Evolutionary conservation across 805 yeast species (phyloP), one percentile per base, ranked within the genome.

Genomic region (Candida gorgasii): DNA sequence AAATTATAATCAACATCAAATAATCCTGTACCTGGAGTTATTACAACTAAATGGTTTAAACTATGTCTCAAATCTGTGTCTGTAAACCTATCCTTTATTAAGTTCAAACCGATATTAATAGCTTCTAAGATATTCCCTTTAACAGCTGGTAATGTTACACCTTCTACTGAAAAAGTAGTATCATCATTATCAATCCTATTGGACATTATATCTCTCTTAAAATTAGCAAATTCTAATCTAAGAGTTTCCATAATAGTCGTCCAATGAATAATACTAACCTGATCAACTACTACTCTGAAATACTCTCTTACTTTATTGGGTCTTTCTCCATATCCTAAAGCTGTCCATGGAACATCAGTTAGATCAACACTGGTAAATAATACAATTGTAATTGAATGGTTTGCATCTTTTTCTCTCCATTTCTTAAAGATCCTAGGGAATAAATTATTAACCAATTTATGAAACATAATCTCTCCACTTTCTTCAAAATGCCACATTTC

Each of bases 401-500:
- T 95, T 1, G 96, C 85, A 15, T 86, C 92, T 45, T 82, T 75
- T 24, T 83, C 84, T 49, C 89, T 77, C 98, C 98, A 93, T 45
- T 83, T 76, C 52, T 82, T 82, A 60, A 93, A 89, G 27, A 92
- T 83, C 45, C 83, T 84, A 0, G 99, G 99, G 42, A 93, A 82
- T 39, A 92, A 71, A n/a, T 95, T 86, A 59, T 92, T 90, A 35
- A 93, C 89, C 52, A 93, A 79, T 62, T 89, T 88, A 60, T 90
- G 92, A 60, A 92, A 92, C 78, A 89, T 79, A 41, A 90, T 86
- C 57, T 92, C 97, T 1, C 99, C 99, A 50, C 86, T 86, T 56
- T 90, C 97, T 62, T 93, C 98, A 62, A 93, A 93, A 60, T 89
- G 89, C 95, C 97, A 93, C 97, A 93, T 93, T 56, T 93, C 99